Conservation (phyloP, 2,329 filamentous ascomycete species). For the Apiospora phragmitis region DNA sequence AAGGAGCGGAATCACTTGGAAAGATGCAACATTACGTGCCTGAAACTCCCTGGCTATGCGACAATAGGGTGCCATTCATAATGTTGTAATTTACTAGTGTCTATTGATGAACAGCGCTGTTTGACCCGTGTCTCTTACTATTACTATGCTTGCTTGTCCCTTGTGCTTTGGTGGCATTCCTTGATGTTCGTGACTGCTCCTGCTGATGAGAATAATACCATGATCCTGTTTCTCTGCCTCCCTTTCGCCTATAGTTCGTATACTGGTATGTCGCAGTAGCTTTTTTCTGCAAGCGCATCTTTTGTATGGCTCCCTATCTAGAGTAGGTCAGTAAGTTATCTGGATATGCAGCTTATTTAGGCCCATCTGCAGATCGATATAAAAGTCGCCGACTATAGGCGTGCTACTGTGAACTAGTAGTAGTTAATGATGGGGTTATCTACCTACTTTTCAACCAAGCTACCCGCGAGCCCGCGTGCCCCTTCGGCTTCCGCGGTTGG, state of each 20-base stretch:
- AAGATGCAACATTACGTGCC: constrained; percentile 24
- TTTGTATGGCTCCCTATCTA: not conserved
- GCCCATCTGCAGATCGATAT: constrained; percentile 1
- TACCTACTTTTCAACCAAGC: not conserved
- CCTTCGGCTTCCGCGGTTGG: not conserved
- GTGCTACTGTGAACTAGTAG: not conserved
- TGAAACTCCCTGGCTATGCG: constrained; percentile 23
- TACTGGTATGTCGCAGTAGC: too few species aligned
- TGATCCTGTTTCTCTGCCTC: too few species aligned
- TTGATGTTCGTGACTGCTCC: not conserved
- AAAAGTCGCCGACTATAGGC: not conserved
- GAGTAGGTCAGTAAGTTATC: not conserved
- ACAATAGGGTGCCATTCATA: constrained; percentile 41
- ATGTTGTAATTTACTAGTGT: constrained; percentile 48
- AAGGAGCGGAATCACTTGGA: not conserved
- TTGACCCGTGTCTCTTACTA: not conserved
- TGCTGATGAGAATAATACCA: not conserved
- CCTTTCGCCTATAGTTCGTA: not conserved
- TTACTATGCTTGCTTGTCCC: not conserved
- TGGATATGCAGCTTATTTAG: not conserved
- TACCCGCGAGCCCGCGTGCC: not conserved
- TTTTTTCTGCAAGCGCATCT: not conserved
- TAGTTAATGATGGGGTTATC: not conserved
- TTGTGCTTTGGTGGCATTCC: not conserved
- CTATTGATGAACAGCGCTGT: constrained; percentile 28